Evolutionary conservation across 768 basidiomycete species (phyloP).

Genomic region (Amyloporia xantha): DNA sequence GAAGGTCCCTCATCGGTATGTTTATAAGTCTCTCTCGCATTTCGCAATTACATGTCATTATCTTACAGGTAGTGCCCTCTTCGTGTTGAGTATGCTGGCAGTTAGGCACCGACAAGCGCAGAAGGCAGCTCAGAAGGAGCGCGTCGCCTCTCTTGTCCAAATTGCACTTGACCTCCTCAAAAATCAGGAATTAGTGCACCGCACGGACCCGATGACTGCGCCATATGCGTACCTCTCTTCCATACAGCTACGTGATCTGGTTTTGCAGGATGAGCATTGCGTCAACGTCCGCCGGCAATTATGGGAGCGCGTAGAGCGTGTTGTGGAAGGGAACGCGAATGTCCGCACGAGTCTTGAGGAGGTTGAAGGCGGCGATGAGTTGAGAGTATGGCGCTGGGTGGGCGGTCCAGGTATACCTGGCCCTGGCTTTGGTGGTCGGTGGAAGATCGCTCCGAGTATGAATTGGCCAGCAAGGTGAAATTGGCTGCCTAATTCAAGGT

Average conservation of each 20-base stretch:
- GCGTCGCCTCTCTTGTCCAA: constrained; percentile 69
- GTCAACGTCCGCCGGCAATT: constrained; percentile 55
- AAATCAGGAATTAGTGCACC: constrained; percentile 76
- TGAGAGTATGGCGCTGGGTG: constrained; percentile 89
- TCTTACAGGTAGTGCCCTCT: constrained; percentile 15
- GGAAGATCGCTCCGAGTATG: constrained; percentile 1
- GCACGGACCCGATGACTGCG: constrained; percentile 71
- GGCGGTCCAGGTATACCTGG: constrained; percentile 36
- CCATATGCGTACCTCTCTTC: constrained; percentile 78
- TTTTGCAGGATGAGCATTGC: constrained; percentile 78
- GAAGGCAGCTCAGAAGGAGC: constrained; percentile 51
- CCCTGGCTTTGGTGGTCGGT: constrained; percentile 6
- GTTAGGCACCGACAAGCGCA: constrained; percentile 39
- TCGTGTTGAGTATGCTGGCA: constrained; percentile 15
- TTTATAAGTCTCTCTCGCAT: constrained; percentile 5
- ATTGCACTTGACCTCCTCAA: constrained; percentile 73
- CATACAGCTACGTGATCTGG: constrained; percentile 79
- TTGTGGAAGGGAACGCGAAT: constrained; percentile 89
- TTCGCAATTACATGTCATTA: constrained; percentile 1
- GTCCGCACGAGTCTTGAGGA: constrained; percentile 82
- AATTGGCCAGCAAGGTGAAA: constrained; percentile 6
- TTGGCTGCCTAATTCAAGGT: constrained; percentile 10
- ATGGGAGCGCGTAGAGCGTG: constrained; percentile 77
- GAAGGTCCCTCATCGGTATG: constrained; percentile 55
- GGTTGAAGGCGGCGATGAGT: constrained; percentile 77